Evolutionary conservation across 148 eudicot genomes (phyloP).

Genomic region (Agrostemma githago): DNA sequence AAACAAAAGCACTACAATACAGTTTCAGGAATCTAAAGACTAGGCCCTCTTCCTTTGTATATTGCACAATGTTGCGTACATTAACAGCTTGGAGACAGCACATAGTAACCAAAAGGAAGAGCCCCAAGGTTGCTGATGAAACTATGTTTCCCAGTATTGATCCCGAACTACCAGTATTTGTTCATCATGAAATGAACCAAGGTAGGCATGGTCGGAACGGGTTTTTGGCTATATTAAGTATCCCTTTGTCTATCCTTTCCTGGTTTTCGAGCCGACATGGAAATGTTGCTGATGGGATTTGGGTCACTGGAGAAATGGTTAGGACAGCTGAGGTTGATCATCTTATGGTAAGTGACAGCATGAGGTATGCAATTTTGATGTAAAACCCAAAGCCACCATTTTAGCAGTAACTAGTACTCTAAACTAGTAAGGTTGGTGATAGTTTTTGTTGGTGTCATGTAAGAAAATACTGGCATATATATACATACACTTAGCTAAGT

Average conservation of each 20-base stretch:
- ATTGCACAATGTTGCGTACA: conserved; percentile 27
- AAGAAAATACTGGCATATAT: background rate
- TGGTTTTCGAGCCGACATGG: conserved; percentile 45
- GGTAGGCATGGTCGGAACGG: conserved; percentile 31
- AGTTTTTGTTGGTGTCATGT: background rate
- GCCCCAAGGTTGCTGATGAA: conserved; percentile 59
- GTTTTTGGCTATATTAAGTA: conserved; percentile 37
- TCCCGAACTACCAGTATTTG: conserved; percentile 19
- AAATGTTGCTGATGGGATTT: conserved; percentile 44
- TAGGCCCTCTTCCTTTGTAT: background rate
- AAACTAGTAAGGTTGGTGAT: background rate
- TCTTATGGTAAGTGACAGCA: conserved; percentile 71
- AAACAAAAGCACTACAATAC: background rate
- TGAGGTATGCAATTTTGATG: conserved; percentile 73
- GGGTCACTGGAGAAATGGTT: conserved; percentile 52
- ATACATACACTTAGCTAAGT: background rate
- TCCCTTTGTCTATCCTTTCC: conserved; percentile 47
- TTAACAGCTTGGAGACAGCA: conserved; percentile 32
- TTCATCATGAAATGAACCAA: conserved; percentile 19
- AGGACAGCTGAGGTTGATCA: conserved; percentile 53
- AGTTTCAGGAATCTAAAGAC: background rate
- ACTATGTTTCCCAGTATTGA: conserved; percentile 32
- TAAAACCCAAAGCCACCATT: conserved; percentile 20
- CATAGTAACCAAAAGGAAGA: conserved; percentile 39
- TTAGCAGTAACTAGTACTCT: background rate